Evolutionary conservation across 2,329 filamentous ascomycete genomes (phyloP).

Genomic region (Fusarium sp.): DNA sequence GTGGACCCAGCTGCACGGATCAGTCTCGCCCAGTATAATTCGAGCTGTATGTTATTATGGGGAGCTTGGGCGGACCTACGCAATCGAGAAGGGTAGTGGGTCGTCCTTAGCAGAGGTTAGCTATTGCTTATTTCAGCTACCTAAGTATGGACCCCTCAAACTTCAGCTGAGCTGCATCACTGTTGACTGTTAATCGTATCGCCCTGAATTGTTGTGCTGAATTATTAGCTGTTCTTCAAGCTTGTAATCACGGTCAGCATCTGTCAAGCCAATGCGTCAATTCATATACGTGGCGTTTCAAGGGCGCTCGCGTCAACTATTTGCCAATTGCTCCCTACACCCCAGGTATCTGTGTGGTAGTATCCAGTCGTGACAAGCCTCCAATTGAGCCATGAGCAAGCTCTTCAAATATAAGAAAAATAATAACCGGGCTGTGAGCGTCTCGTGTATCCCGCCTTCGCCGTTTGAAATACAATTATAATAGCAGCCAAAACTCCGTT

Average conservation of each 20-base stretch:
- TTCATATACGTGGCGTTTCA: slow-evolving; percentile 35
- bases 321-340: slow-evolving; percentile 31
- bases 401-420: slow-evolving; percentile 3
- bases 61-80: slow-evolving; percentile 26
- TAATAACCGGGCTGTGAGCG: slow-evolving; percentile 32
- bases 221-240: neutral
- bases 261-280: slow-evolving; percentile 24
- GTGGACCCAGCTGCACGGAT: slow-evolving; percentile 26
- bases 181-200: neutral
- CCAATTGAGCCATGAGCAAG: slow-evolving; percentile 19
- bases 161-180: slow-evolving; percentile 6
- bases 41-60: slow-evolving; percentile 17
- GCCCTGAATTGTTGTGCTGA: neutral
- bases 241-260: slow-evolving; percentile 1
- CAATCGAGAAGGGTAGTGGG: slow-evolving; percentile 3
- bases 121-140: slow-evolving; percentile 35
- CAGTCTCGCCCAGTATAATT: neutral
- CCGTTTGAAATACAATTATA: slow-evolving; percentile 32
- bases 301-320: slow-evolving; percentile 14
- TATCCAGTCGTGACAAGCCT: slow-evolving; percentile 17
- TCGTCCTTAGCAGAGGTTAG: slow-evolving; percentile 4
- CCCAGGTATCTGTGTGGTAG: slow-evolving; percentile 42
- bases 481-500: slow-evolving; percentile 35
- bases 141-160: neutral
- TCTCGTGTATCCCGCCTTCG: slow-evolving; percentile 44